Evolutionary conservation across 495 filamentous ascomycete species (phyloP).

Genomic region (Acidiella bohemica): DNA sequence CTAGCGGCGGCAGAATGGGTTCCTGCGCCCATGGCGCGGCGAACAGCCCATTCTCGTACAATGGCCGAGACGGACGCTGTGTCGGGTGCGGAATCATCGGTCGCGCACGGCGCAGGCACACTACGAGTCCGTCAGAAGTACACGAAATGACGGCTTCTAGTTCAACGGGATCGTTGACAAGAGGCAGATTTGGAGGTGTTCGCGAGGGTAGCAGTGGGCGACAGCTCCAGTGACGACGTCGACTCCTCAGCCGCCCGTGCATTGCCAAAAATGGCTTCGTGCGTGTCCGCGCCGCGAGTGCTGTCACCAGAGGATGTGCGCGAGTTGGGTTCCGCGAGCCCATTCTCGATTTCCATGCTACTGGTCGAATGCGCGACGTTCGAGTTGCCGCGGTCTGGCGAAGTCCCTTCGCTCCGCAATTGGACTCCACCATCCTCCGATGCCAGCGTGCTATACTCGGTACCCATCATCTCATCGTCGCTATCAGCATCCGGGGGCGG

Average conservation of each 20-base stretch:
- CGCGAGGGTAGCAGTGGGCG: conserved; percentile 1
- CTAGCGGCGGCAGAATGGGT: conserved; percentile 36
- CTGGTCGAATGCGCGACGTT: conserved; percentile 1
- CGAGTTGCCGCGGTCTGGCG: conserved; percentile 1
- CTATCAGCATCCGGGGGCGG: conserved; percentile 27
- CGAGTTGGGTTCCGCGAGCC: conserved; percentile 9
- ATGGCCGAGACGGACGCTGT: conserved; percentile 32
- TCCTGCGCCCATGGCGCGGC: conserved; percentile 64
- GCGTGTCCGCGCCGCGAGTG: conserved; percentile 20
- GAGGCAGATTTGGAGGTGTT: neutral
- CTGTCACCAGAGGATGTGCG: conserved; percentile 23
- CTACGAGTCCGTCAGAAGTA: conserved; percentile 77
- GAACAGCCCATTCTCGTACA: conserved; percentile 55
- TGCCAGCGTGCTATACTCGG: conserved; percentile 11
- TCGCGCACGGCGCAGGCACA: conserved; percentile 63
- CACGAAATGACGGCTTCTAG: conserved; percentile 83
- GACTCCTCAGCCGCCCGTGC: conserved; percentile 25
- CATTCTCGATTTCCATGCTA: conserved; percentile 15
- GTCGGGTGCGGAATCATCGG: conserved; percentile 49
- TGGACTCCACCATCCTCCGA: conserved; percentile 29
- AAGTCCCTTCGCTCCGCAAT: conserved; percentile 12
- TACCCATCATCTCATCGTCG: conserved; percentile 28
- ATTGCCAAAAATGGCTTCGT: conserved; percentile 32
- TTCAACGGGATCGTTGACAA: conserved; percentile 40
- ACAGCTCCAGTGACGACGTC: conserved; percentile 26